phyloP scores from a whole-genome alignment of 768 basidiomycete species.

The Suillus clintonianus region DNA sequence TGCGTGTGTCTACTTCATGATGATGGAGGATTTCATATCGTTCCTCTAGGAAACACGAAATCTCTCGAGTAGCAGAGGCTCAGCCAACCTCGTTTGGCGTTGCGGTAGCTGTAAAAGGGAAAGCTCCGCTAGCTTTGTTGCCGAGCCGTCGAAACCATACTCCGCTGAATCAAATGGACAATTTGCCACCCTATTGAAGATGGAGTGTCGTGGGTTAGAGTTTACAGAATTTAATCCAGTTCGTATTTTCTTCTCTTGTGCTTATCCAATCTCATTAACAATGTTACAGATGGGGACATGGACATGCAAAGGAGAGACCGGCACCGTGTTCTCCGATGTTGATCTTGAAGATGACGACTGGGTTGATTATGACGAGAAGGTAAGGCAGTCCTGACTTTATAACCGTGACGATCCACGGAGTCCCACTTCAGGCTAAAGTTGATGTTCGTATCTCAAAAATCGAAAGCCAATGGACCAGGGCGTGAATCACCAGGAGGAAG shows the following conservation, averaged over 20 bases:
- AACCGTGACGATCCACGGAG: background rate
- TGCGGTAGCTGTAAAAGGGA: conserved; percentile 80
- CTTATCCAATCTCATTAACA: background rate
- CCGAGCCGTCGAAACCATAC: conserved; percentile 37
- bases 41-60: conserved; percentile 59
- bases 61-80: conserved; percentile 56
- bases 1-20: conserved; percentile 28
- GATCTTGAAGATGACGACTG: conserved; percentile 70
- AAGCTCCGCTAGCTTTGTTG: conserved; percentile 74
- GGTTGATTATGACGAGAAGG: conserved; percentile 94
- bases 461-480: conserved; percentile 67
- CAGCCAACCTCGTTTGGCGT: conserved; percentile 81
- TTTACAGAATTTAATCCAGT: conserved; percentile 81
- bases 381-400: conserved; percentile 23
- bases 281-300: conserved; percentile 63
- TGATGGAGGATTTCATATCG: conserved; percentile 2
- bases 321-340: conserved; percentile 63
- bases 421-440: conserved; percentile 45
- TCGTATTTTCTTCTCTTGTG: conserved; percentile 16
- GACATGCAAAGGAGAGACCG: conserved; percentile 70
- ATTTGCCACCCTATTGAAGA: conserved; percentile 62
- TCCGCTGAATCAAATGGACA: conserved; percentile 57
- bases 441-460: conserved; percentile 75
- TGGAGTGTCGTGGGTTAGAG: conserved; percentile 89
- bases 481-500: conserved; percentile 33